A percentile compares a stretch with the other conserved stretches of the same genome.
Conservation (phyloP, 169 alveolate genomes). For the Theileria orientalis region DNA sequence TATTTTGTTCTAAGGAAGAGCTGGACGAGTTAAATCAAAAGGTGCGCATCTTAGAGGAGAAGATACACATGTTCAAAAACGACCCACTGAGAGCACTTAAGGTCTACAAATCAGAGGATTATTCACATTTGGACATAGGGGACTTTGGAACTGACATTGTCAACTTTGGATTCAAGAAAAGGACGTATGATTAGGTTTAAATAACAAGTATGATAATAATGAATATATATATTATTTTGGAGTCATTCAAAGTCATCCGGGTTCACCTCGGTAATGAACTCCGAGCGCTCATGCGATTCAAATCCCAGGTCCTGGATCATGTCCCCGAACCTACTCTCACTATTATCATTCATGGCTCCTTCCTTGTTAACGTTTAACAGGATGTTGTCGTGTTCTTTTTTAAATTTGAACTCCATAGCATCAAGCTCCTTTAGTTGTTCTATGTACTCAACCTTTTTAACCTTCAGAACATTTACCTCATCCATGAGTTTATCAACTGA, state of each 20-base stretch:
- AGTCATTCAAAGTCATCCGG: neutral
- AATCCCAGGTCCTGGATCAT: slow-evolving; percentile 28
- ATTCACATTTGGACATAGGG: neutral
- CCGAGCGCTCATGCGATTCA: slow-evolving; percentile 1
- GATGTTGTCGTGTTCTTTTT: neutral
- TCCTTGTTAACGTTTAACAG: neutral
- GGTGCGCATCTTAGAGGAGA: slow-evolving; percentile 15
- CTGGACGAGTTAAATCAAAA: neutral
- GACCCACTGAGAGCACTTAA: slow-evolving; percentile 36
- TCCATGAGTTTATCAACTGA: neutral
- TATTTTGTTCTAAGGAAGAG: slow-evolving; percentile 37
- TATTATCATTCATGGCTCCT: neutral
- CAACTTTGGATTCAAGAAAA: slow-evolving; percentile 10
- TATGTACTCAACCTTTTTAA: neutral
- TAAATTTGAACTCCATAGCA: neutral
- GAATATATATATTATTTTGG: neutral
- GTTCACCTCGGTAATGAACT: neutral
- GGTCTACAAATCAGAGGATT: neutral
- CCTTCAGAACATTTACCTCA: neutral
- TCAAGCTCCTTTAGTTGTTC: neutral
- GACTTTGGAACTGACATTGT: slow-evolving; percentile 5
- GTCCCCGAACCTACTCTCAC: neutral
- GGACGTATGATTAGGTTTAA: neutral
- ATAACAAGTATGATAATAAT: too few species aligned
- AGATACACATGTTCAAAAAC: slow-evolving; percentile 3